These are phyloP conservation scores for Hippophae tibetana DNA, from an alignment of 306 rosid species.

Conservation along the genomic window DNA sequence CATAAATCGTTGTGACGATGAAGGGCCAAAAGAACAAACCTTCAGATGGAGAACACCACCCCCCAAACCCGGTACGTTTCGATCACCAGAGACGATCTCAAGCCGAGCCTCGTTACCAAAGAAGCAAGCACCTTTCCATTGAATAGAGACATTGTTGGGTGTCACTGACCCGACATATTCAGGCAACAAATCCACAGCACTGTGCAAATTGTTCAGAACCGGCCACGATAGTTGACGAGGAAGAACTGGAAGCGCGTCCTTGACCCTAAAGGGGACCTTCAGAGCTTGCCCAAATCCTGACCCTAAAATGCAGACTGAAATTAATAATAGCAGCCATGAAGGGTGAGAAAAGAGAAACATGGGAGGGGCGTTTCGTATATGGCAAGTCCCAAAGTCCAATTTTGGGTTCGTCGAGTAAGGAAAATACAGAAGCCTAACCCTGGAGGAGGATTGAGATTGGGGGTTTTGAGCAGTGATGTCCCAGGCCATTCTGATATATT, in stretches of 20 bases:
- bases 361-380: background rate
- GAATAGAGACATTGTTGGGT: conserved; percentile 45
- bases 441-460: background rate
- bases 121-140: conserved; percentile 91
- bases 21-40: conserved; percentile 27
- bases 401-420: background rate
- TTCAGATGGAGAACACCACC: conserved; percentile 79
- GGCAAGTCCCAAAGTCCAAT: background rate
- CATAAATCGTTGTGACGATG: background rate
- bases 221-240: conserved; percentile 88
- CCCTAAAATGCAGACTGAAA: conserved; percentile 27
- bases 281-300: conserved; percentile 32
- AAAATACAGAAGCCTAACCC: conserved; percentile 13
- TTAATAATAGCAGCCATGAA: conserved; percentile 5
- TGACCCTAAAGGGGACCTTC: conserved; percentile 57
- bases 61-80: conserved; percentile 38
- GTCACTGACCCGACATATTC: conserved; percentile 71
- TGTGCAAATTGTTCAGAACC: conserved; percentile 72
- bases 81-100: conserved; percentile 38
- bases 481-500: too few relatives aligned
- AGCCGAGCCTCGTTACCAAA: conserved; percentile 56
- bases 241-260: conserved; percentile 83
- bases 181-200: conserved; percentile 90
- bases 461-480: background rate
- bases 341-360: conserved; percentile 22